Conservation (phyloP, 2,329 filamentous ascomycete species). For the Ophiostoma pallidulum region DNA sequence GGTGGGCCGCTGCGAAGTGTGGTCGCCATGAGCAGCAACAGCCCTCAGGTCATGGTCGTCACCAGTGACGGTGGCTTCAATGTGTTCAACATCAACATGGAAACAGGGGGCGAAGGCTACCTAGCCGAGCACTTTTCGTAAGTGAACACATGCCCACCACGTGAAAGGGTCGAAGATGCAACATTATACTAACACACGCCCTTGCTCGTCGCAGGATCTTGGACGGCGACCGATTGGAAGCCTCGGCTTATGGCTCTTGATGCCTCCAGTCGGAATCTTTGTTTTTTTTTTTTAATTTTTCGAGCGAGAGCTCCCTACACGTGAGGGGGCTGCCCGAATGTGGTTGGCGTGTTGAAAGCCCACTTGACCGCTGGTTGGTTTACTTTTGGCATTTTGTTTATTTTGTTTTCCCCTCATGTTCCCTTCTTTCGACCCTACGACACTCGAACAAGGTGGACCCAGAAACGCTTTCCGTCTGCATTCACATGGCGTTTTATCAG, state of each 20-base stretch:
- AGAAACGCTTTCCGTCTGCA: not conserved
- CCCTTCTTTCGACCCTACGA: not conserved
- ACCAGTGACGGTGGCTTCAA: slow-evolving; percentile 94
- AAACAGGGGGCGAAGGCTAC: slow-evolving; percentile 85
- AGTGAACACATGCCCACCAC: slow-evolving; percentile 28
- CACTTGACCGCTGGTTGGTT: too few species aligned
- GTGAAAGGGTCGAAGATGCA: not conserved
- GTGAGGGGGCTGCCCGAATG: too few species aligned
- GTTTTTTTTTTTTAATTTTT: too few species aligned
- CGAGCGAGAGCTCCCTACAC: too few species aligned
- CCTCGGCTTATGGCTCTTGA: slow-evolving; percentile 32
- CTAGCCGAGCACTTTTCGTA: slow-evolving; percentile 89
- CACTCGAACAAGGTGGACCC: not conserved
- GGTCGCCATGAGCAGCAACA: slow-evolving; percentile 93
- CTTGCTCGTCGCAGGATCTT: slow-evolving; percentile 37
- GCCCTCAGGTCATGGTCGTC: slow-evolving; percentile 94
- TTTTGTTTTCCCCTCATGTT: not conserved
- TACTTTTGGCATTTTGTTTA: not conserved
- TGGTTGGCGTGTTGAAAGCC: too few species aligned
- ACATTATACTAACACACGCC: not conserved
- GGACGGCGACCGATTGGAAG: slow-evolving; percentile 44
- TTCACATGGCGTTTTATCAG: not conserved
- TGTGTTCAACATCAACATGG: slow-evolving; percentile 90
- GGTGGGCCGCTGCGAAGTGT: slow-evolving; percentile 67
- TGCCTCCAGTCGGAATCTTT: not conserved